A percentile compares a stretch with the other conserved stretches of the same genome.
Evolutionary conservation across 257 asterid genomes (phyloP).

Genomic region (Solanum corneliomulleri): DNA sequence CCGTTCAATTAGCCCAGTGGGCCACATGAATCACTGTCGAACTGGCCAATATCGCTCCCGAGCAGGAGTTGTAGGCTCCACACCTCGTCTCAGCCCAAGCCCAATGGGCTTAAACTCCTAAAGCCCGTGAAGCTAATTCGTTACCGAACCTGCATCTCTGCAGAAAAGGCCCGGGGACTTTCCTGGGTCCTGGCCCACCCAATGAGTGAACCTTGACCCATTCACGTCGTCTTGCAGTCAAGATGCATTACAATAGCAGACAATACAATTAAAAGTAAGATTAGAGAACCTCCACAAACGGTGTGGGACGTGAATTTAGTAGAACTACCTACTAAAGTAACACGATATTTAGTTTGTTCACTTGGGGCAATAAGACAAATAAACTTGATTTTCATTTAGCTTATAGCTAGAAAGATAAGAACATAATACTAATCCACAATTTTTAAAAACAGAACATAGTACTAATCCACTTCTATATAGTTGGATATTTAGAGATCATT

Average conservation of each 20-base stretch:
- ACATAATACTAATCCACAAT: neutral
- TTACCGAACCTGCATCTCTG: neutral
- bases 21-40: neutral
- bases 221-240: neutral
- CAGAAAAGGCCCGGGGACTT: neutral
- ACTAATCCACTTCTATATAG: too few species aligned
- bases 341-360: too few species aligned
- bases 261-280: neutral
- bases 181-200: neutral
- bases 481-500: too few species aligned
- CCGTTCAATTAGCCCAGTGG: neutral
- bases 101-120: neutral
- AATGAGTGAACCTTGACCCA: neutral
- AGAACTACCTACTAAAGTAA: too few species aligned
- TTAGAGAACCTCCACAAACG: neutral
- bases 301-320: neutral
- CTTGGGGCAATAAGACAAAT: neutral
- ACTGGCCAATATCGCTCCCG: neutral
- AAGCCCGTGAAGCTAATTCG: neutral
- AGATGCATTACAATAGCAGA: accelerated
- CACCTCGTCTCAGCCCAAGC: slow-evolving; percentile 1
- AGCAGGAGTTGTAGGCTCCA: neutral
- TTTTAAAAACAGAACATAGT: neutral
- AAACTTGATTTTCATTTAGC: neutral
- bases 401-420: neutral